Conservation (phyloP, 2,329 filamentous ascomycete species). For the Xylaria sp. region DNA sequence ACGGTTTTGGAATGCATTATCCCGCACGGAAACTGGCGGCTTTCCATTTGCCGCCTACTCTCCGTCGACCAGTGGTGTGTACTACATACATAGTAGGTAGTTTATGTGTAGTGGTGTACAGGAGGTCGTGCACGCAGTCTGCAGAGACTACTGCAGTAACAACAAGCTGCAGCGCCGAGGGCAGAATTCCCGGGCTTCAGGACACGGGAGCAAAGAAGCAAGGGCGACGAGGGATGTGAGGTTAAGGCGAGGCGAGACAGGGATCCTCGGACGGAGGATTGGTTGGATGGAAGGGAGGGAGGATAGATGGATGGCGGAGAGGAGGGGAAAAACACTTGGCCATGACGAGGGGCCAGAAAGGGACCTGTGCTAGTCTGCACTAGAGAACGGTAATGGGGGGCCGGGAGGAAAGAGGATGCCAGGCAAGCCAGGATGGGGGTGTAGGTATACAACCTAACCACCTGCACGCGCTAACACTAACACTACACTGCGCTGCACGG, state of each 20-base stretch:
- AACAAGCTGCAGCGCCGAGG: conserved; percentile 31
- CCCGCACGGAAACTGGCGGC: conserved; percentile 36
- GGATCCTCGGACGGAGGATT: conserved; percentile 28
- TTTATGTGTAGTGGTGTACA: neutral
- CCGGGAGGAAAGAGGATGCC: neutral
- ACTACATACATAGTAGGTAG: neutral
- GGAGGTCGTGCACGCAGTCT: conserved; percentile 2
- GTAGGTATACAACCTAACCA: conserved; percentile 21
- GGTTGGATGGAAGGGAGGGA: conserved; percentile 2
- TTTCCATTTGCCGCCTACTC: conserved; percentile 28
- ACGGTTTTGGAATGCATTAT: conserved; percentile 45
- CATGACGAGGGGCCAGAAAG: conserved; percentile 36
- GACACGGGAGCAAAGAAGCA: conserved; percentile 30
- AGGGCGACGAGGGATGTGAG: conserved; percentile 23
- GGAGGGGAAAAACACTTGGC: conserved; percentile 13
- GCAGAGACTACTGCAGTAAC: conserved; percentile 4
- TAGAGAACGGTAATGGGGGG: neutral
- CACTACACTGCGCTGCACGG: conserved; percentile 36
- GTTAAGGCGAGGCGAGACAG: conserved; percentile 37
- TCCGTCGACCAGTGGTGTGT: conserved; percentile 9
- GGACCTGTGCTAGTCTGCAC: neutral
- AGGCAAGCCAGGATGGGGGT: neutral
- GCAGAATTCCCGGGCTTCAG: conserved; percentile 36
- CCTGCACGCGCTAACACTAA: conserved; percentile 7
- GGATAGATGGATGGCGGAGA: conserved; percentile 19